Conservation (phyloP, 1,139 yeast species). For the Geotrichum citri-aurantii region DNA sequence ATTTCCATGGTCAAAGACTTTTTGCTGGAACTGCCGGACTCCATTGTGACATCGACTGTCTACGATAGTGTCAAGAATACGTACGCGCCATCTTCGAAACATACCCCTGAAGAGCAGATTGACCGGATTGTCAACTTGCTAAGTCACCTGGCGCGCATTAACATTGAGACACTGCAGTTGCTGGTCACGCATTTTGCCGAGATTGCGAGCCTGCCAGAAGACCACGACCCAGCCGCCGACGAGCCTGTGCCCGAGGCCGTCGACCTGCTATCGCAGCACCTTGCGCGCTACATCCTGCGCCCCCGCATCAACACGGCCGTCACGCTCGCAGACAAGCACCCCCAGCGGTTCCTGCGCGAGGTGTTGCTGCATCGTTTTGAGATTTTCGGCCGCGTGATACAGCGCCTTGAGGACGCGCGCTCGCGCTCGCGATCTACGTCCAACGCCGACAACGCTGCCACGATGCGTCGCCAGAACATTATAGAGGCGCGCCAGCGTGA, state of each 20-base stretch:
- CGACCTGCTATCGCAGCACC: constrained; percentile 18
- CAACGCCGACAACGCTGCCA: constrained; percentile 22
- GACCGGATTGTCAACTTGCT: constrained; percentile 20
- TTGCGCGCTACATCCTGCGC: constrained; percentile 32
- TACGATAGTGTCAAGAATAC: constrained; percentile 63
- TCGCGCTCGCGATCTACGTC: constrained; percentile 29
- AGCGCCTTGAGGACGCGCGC: constrained; percentile 17
- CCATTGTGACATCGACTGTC: constrained; percentile 60
- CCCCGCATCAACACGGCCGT: constrained; percentile 33
- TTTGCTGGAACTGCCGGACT: constrained; percentile 75
- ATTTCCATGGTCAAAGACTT: constrained; percentile 66
- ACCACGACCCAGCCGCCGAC: background rate
- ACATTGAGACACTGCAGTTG: constrained; percentile 18
- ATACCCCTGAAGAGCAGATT: constrained; percentile 6
- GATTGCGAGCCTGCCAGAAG: constrained; percentile 15
- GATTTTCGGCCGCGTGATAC: constrained; percentile 26
- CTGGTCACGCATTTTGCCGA: constrained; percentile 20
- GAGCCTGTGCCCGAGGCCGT: constrained; percentile 4
- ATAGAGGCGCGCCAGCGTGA: background rate
- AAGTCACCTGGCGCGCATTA: constrained; percentile 21
- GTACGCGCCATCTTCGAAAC: constrained; percentile 36
- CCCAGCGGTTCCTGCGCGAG: constrained; percentile 28
- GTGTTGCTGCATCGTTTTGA: constrained; percentile 25
- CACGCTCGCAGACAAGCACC: constrained; percentile 33
- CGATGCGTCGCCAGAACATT: background rate